Evolutionary conservation across 2,329 filamentous ascomycete species (phyloP).

Genomic region (Phoma sp.): DNA sequence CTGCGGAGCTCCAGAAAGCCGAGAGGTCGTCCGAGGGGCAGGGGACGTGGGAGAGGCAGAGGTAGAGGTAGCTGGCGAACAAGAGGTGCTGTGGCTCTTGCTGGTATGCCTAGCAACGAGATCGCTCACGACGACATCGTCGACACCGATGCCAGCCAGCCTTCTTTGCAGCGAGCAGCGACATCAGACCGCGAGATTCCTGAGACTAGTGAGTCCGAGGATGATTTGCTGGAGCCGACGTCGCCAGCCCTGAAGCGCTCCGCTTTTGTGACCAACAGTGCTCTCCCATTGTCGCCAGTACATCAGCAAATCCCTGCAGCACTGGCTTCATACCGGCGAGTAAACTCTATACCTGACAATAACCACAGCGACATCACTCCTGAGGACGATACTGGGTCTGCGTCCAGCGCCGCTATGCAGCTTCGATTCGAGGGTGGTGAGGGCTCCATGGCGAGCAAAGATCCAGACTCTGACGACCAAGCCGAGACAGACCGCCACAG

Average conservation of each 20-base stretch:
- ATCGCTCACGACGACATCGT: conserved; percentile 5
- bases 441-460: neutral
- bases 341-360: conserved; percentile 9
- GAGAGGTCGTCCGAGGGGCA: conserved; percentile 18
- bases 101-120: neutral
- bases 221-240: conserved; percentile 2
- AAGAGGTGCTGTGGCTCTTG: neutral
- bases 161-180: neutral
- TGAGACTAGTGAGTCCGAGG: conserved; percentile 18
- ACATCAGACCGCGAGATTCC: neutral
- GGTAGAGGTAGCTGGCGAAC: conserved; percentile 24
- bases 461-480: neutral
- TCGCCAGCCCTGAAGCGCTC: conserved; percentile 36
- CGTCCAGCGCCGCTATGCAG: conserved; percentile 21
- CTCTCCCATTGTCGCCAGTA: conserved; percentile 31
- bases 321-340: neutral
- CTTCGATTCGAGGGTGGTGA: conserved; percentile 11
- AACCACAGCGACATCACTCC: conserved; percentile 5
- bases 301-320: conserved; percentile 3
- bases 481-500: conserved; percentile 1
- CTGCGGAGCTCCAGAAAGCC: neutral
- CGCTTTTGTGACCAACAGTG: conserved; percentile 42
- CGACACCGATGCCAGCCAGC: conserved; percentile 1
- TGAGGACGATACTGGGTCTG: conserved; percentile 15
- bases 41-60: conserved; percentile 21